Evolutionary conservation across 2,329 filamentous ascomycete genomes (phyloP).

Genomic region (Daldinia sp.): DNA sequence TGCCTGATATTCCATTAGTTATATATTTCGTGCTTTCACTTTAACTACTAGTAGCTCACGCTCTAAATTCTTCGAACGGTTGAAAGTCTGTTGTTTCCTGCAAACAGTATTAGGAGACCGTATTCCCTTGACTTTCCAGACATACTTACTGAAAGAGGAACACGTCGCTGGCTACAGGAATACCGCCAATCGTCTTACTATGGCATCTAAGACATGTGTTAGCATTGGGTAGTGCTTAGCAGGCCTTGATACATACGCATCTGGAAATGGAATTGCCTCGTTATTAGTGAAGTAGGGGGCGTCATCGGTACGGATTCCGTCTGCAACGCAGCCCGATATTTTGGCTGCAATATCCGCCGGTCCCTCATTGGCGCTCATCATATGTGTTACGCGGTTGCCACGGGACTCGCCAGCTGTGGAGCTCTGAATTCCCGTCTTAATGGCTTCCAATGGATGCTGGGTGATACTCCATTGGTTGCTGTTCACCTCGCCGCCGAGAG

Average conservation of each 20-base stretch:
- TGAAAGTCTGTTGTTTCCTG: constrained; percentile 65
- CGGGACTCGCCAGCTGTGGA: constrained; percentile 20
- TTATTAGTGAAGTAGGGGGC: constrained; percentile 67
- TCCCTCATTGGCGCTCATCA: constrained; percentile 63
- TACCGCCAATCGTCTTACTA: constrained; percentile 65
- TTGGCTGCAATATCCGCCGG: constrained; percentile 65
- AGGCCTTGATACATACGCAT: constrained; percentile 52
- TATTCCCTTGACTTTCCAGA: no score
- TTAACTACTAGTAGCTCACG: constrained; percentile 40
- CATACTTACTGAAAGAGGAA: constrained; percentile 59
- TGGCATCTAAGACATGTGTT: constrained; percentile 47
- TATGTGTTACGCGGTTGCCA: constrained; percentile 45
- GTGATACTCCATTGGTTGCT: constrained; percentile 28
- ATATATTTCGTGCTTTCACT: not conserved
- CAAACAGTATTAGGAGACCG: not conserved
- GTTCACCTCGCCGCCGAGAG: constrained; percentile 4
- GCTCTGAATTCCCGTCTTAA: constrained; percentile 27
- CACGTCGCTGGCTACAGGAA: constrained; percentile 62
- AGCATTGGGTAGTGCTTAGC: not conserved
- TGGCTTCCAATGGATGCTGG: constrained; percentile 29
- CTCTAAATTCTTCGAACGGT: constrained; percentile 65
- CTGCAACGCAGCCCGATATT: constrained; percentile 59
- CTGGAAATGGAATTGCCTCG: constrained; percentile 64
- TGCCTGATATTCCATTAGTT: constrained; percentile 22
- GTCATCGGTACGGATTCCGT: constrained; percentile 63